Base-by-base conservation (phyloP, 169 alveolate genomes). In the Cryptosporidium baileyi region DNA sequence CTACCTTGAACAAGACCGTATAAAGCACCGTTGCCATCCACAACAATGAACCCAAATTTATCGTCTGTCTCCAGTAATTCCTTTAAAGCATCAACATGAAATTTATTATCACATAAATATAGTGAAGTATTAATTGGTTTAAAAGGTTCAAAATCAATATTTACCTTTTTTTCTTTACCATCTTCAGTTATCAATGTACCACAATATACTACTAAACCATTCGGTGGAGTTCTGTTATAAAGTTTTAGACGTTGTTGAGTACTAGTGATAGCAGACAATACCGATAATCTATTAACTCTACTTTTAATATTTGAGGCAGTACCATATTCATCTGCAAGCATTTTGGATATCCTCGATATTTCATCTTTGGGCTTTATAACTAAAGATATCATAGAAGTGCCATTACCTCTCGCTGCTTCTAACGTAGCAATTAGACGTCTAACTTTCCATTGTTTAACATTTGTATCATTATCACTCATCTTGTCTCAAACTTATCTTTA, bases 11-110 rank as follows among this genome's bases (percentile, higher is more conserved):
- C 94, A 1, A 98, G 95, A 0, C 99, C 99, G 89, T 94, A 97
- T 5, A 97, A 93, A 15, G 98, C 95, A 13, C 99, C 99, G 85
- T 94, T 95, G 82, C 99, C 99, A 88, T 97, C 99, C 93, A 97
- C 96, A 60, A 97, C 91, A 74, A 98, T 95, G 90, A 98, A 97
- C 9, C 99, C 99, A 88, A 97, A 98, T 88, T 96, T 97, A 67
- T 96, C 99, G 82, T 98, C 99, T 38, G 95, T 91, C 67, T 95
- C 98, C 40, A 67, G 19, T 22, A 82, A 60, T 74, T 63, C 88
- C 34, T 54, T 80, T 22, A 94, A 82, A 45, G 95, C 98, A 67
- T 96, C 99, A 13, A 97, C 98, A 89, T 97, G 98, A 92, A 97
- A 97, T 62, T 94, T 96, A 88, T 95, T 97, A 90, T 97, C 99